phyloP scores from a whole-genome alignment of 257 asterid species.

The Apocynum venetum region DNA sequence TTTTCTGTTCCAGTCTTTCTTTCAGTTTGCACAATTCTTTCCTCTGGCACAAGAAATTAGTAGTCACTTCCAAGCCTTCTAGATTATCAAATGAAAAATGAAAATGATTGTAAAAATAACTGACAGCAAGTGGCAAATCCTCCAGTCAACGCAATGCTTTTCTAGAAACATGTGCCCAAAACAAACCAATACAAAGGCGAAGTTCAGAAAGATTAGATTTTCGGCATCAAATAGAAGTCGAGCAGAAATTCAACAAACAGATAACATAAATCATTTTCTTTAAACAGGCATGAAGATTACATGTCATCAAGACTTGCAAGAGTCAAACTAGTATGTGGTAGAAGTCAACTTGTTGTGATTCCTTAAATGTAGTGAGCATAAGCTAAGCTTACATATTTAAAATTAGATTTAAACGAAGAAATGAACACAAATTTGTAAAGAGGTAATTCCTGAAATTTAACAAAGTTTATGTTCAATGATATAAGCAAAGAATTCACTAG shows the following conservation, averaged over 20 bases:
- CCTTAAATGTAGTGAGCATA: too few relatives aligned
- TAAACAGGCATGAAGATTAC: background rate
- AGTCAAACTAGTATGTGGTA: background rate
- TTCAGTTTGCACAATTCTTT: slow-evolving; percentile 87
- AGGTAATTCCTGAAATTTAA: background rate
- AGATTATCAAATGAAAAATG: background rate
- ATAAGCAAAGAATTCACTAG: background rate
- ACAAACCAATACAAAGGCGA: background rate
- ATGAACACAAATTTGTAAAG: background rate
- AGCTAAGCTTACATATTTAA: background rate
- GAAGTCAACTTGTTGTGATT: background rate
- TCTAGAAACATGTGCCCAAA: background rate
- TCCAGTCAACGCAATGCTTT: background rate
- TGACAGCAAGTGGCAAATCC: background rate
- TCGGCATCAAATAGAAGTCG: background rate
- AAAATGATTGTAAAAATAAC: background rate
- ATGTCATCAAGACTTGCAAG: background rate
- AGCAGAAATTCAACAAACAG: background rate
- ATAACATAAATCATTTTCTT: background rate
- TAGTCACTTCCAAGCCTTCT: slow-evolving; percentile 4
- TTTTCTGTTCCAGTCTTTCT: slow-evolving; percentile 69
- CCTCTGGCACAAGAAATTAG: slow-evolving; percentile 54
- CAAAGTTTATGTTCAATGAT: background rate
- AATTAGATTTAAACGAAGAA: background rate
- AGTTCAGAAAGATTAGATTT: background rate